Evolutionary conservation across 306 rosid genomes (phyloP), one percentile per base, ranked within the genome.

Genomic region (Pterocarpus macrocarpus): DNA sequence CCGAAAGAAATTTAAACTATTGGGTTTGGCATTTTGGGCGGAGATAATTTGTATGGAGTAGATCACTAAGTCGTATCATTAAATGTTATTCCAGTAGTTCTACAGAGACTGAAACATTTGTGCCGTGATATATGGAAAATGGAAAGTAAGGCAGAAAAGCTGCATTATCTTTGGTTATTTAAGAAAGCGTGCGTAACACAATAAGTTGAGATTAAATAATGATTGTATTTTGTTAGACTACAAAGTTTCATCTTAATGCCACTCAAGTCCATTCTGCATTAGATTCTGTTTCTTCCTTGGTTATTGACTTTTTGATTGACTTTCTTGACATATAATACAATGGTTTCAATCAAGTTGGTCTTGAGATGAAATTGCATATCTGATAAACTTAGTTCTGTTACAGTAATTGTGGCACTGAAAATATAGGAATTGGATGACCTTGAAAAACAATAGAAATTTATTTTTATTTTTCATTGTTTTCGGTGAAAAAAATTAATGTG

Each of bases 61-160:
- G 43, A 13, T 53, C 44, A 36, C 66, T 68, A 7, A 22, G 28
- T 22, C 28, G 30, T 53, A 53, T 68, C 39, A 10, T 15, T 6
- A 43, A 10, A 17, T 12, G 45, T 56, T 30, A 8, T 17, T 69
- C 55, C 13, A 12, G 15, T 73, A 65, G 52, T 64, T 49, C 38
- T 34, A 64, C 39, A 36, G 32, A 8, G 38, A 41, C n/a, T 5
- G 17, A 43, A 7, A 67, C 30, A 13, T 13, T 56, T 65, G 22
- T 12, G 38, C 65, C 4, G 2, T 62, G 17, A 74, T 74, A 35
- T 13, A 74, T 58, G 45, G 79, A 33, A 47, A 80, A 71, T n/a
- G 65, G 49, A 62, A 71, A 71, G 41, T n/a, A 45, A 9, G 32
- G 11, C 9, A 57, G 59, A 61, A 44, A 8, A 28, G 30, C 8